phyloP scores from a whole-genome alignment of 768 basidiomycete species.

The Tylopilus subfusipes region DNA sequence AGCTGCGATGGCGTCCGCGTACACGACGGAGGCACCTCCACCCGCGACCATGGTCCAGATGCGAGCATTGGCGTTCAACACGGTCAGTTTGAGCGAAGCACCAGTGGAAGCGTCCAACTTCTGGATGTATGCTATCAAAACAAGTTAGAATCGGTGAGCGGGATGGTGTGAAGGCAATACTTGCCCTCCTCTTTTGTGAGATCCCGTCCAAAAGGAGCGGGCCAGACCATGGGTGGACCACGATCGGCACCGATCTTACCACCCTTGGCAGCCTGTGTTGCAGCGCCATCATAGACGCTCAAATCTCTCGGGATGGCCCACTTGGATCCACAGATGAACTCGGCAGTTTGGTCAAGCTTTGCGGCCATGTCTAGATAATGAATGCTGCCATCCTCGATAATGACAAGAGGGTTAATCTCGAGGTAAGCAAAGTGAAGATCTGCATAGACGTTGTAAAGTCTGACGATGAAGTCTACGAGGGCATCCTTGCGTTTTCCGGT shows the following conservation, averaged over 20 bases:
- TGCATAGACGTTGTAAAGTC: constrained; percentile 96
- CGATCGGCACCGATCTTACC: constrained; percentile 77
- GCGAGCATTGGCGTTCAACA: constrained; percentile 90
- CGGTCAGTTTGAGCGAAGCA: constrained; percentile 96
- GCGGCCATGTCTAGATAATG: constrained; percentile 99
- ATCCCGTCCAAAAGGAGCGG: constrained; percentile 94
- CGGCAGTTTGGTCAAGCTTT: constrained; percentile 98
- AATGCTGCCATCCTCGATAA: constrained; percentile 79
- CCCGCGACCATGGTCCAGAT: constrained; percentile 99
- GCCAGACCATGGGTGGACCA: constrained; percentile 96
- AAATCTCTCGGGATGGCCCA: constrained; percentile 97
- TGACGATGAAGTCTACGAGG: constrained; percentile 89
- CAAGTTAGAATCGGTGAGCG: background rate
- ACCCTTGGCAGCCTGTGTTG: constrained; percentile 34
- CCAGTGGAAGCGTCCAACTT: constrained; percentile 96
- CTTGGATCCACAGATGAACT: constrained; percentile 96
- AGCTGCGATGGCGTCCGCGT: constrained; percentile 78
- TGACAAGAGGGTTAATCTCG: constrained; percentile 98
- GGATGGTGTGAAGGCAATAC: background rate
- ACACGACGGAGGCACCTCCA: constrained; percentile 78
- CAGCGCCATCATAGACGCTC: constrained; percentile 59
- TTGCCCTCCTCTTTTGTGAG: constrained; percentile 88
- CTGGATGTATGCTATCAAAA: constrained; percentile 80
- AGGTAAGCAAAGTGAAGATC: constrained; percentile 99
- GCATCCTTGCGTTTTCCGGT: constrained; percentile 84